Conservation (phyloP, 768 basidiomycete species). For the Suillus americanus region DNA sequence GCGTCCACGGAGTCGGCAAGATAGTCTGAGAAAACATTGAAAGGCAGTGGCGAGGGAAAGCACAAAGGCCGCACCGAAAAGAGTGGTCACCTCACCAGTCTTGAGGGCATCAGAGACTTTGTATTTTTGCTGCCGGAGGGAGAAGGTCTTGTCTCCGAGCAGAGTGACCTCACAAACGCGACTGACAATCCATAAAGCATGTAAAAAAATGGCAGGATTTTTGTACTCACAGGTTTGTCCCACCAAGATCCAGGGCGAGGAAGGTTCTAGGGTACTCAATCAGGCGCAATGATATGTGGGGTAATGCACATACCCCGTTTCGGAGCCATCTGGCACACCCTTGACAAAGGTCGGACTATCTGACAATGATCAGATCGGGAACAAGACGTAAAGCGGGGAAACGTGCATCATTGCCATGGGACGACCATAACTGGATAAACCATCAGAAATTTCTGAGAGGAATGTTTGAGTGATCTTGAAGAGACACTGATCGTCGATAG, state of each 20-base stretch:
- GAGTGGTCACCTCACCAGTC: conserved; percentile 80
- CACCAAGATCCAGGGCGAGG: conserved; percentile 94
- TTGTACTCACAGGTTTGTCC: conserved; percentile 86
- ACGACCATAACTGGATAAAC: conserved; percentile 70
- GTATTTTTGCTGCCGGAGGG: conserved; percentile 93
- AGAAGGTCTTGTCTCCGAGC: conserved; percentile 88
- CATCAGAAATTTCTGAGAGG: conserved; percentile 73
- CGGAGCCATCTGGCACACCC: conserved; percentile 91
- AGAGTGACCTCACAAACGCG: conserved; percentile 94
- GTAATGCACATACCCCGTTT: conserved; percentile 70
- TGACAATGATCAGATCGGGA: background rate
- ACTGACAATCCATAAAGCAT: conserved; percentile 38
- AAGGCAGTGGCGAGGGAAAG: conserved; percentile 5
- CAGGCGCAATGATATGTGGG: conserved; percentile 8
- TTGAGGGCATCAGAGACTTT: conserved; percentile 93
- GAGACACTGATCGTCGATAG: conserved; percentile 59
- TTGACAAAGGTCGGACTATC: conserved; percentile 90
- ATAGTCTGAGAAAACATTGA: conserved; percentile 64
- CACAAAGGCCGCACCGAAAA: conserved; percentile 67
- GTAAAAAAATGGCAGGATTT: background rate
- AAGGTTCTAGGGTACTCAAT: conserved; percentile 64
- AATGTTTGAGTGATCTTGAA: conserved; percentile 75
- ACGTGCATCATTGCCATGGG: conserved; percentile 92
- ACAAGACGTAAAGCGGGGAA: background rate
- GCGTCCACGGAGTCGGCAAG: conserved; percentile 96